Conservation (phyloP, 1,139 yeast species). For the Yamadazyma atlantica region DNA sequence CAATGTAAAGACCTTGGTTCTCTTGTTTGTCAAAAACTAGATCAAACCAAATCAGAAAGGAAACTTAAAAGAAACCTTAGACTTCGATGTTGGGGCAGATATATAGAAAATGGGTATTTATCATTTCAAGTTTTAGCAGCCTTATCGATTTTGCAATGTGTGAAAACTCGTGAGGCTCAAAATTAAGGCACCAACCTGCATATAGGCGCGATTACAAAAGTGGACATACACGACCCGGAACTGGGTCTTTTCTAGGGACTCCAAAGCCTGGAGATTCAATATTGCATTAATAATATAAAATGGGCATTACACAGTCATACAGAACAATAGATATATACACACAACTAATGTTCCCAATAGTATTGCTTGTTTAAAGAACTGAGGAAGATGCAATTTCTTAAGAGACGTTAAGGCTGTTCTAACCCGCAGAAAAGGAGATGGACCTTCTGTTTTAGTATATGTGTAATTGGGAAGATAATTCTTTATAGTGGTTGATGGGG, state of each 20-base stretch:
- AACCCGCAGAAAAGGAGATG: neutral
- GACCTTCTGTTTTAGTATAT: neutral
- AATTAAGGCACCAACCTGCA: conserved; percentile 1
- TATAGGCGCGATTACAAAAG: conserved; percentile 1
- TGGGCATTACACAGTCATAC: conserved; percentile 8
- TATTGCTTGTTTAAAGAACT: conserved; percentile 20
- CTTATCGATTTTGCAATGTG: conserved; percentile 1
- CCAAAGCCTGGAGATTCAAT: too few species aligned
- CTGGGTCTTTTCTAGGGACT: too few species aligned
- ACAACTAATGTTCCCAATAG: conserved; percentile 18
- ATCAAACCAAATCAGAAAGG: too few species aligned
- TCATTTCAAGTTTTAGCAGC: conserved; percentile 1
- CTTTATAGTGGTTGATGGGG: neutral
- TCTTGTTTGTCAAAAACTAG: too few species aligned
- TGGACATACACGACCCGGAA: too few species aligned
- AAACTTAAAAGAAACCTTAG: too few species aligned
- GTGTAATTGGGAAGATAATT: conserved; percentile 10
- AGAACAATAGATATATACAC: conserved; percentile 18
- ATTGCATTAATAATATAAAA: too few species aligned
- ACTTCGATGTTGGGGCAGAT: too few species aligned
- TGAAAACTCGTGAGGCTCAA: conserved; percentile 3
- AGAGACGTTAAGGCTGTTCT: neutral
- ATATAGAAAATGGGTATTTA: neutral
- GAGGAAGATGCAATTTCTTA: conserved; percentile 16
- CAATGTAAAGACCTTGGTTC: too few species aligned